Base-by-base conservation (phyloP, 1,139 yeast species). In the Kodamaea suecica region DNA sequence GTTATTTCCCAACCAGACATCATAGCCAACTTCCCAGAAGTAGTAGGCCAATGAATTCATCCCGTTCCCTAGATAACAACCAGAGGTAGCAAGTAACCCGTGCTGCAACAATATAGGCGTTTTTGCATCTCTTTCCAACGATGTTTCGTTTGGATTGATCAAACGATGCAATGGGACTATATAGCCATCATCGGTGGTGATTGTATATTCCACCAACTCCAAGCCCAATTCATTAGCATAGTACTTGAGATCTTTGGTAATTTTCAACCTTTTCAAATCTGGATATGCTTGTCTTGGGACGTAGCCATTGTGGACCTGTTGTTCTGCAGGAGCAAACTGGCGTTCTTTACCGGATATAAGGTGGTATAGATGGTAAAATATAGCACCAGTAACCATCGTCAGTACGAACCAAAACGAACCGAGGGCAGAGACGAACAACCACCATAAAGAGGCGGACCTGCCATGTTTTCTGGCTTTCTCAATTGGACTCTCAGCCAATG, bases 1-100 rank as follows among this genome's bases (percentile, higher is more conserved):
- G 54, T 90, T 90, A 53, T 90, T 88, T 1, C 97, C 97, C 36
- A 92, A 59, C 97, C 97, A 92, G 1, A 92, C 92, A 48, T 92
- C 97, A 53, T 72, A 87, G 0, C 95, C 95, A 21, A 64, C 57
- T 16, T 71, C 64, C 28, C 69, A 59, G 19, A 90, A 63, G 46
- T 66, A 73, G 45, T 78, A 80, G 0, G 94, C 94, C 35, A 92
- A 54, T 5, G 95, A 84, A 39, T 84, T 76, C 37, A 68, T 66
- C 0, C 97, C 97, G 13, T 84, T 66, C 0, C 95, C 80, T 23
- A 92, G 70, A 55, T 72, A 92, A 0, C 95, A 84, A 0, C 92
- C 97, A 0, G 94, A 79, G 19, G 95, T 82, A 49, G 88, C 95
- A 44, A 92, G 63, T 13, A 92, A 67, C 0, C 98, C 98, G 50